Conservation (phyloP, 2,329 filamentous ascomycete species). For the Zymoseptoria ardabiliae region DNA sequence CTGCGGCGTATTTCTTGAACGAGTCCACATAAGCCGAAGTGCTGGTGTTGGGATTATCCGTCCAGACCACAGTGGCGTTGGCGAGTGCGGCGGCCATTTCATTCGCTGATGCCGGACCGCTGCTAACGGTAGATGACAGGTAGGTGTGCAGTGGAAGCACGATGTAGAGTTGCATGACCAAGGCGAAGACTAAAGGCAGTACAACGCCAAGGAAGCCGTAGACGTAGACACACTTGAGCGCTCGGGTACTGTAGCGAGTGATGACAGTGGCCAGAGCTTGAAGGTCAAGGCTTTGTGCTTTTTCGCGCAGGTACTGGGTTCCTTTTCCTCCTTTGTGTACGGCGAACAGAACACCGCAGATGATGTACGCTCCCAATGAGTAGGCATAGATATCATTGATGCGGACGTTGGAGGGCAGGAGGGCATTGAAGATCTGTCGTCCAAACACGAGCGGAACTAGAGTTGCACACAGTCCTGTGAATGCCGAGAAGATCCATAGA, state of each 20-base stretch:
- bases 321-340: conserved; percentile 16
- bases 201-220: conserved; percentile 68
- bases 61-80: neutral
- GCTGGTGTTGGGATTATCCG: neutral
- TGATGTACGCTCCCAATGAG: conserved; percentile 76
- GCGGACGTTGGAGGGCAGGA: conserved; percentile 63
- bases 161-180: conserved; percentile 80
- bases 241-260: conserved; percentile 25
- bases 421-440: conserved; percentile 63
- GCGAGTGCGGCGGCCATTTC: neutral
- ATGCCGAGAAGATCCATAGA: conserved; percentile 88
- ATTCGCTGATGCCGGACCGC: neutral
- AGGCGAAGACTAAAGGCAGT: conserved; percentile 71
- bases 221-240: conserved; percentile 61
- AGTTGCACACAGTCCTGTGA: conserved; percentile 77
- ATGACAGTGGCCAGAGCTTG: conserved; percentile 19
- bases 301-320: conserved; percentile 9
- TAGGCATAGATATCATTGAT: conserved; percentile 97
- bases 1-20: neutral
- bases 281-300: conserved; percentile 15
- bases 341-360: conserved; percentile 62
- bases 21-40: neutral
- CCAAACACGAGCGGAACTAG: conserved; percentile 82
- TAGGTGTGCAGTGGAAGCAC: conserved; percentile 82
- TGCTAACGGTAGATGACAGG: conserved; percentile 33